Conservation (phyloP, 495 filamentous ascomycete genomes). For the Oidiodendron maius region DNA sequence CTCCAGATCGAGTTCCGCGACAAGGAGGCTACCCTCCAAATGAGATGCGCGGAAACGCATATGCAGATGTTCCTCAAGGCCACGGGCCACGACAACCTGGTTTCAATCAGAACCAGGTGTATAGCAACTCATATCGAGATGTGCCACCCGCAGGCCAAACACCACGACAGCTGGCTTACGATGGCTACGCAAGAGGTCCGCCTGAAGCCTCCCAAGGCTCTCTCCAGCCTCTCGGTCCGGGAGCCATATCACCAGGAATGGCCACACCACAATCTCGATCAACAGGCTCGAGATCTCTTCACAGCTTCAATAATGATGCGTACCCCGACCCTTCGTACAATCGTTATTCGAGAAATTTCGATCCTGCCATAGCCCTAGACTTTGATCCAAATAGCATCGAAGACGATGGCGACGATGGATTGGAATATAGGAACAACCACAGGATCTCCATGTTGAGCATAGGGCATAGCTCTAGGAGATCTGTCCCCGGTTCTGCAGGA, state of each 20-base stretch:
- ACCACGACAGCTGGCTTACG: too few relatives aligned
- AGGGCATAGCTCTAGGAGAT: slow-evolving; percentile 25
- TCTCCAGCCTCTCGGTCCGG: slow-evolving; percentile 19
- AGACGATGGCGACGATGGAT: slow-evolving; percentile 82
- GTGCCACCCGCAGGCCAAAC: too few relatives aligned
- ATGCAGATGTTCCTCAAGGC: not conserved
- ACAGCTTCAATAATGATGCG: slow-evolving; percentile 25
- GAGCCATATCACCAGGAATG: slow-evolving; percentile 19
- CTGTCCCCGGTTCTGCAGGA: slow-evolving; percentile 18
- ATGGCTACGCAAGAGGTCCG: slow-evolving; percentile 3
- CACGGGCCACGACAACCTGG: not conserved
- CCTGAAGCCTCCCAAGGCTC: slow-evolving; percentile 15
- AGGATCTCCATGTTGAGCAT: slow-evolving; percentile 50
- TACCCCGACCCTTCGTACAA: slow-evolving; percentile 36
- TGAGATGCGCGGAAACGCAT: not conserved
- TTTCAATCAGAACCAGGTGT: too few relatives aligned
- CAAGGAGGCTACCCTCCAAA: too few relatives aligned
- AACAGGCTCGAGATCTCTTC: slow-evolving; percentile 25
- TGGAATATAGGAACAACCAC: slow-evolving; percentile 42
- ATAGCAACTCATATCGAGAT: not conserved
- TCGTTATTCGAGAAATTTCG: slow-evolving; percentile 52
- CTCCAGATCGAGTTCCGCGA: too few relatives aligned
- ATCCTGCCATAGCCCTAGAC: slow-evolving; percentile 42
- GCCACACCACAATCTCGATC: slow-evolving; percentile 32
- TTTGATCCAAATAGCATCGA: slow-evolving; percentile 76